phyloP scores from a whole-genome alignment of 192 early-diverging fungal genomes.

The Coemansia sp. region DNA sequence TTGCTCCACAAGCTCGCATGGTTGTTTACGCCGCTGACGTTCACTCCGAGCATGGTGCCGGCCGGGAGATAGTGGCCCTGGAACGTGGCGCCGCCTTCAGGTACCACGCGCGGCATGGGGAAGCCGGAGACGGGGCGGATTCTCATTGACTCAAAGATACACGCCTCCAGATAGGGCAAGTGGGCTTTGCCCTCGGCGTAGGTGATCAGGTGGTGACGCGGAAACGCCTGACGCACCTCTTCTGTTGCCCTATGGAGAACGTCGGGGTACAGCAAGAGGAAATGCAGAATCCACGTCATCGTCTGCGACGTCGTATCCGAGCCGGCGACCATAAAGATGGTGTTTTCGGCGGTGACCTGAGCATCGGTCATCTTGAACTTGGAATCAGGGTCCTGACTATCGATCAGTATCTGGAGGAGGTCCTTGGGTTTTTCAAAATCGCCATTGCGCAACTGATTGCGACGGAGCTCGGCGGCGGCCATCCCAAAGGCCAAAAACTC shows the following conservation, averaged over 20 bases:
- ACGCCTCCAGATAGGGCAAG: slow-evolving; percentile 44
- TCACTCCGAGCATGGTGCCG: slow-evolving; percentile 16
- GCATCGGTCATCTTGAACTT: slow-evolving; percentile 27
- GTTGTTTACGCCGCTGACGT: slow-evolving; percentile 27
- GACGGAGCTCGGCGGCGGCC: slow-evolving; percentile 4
- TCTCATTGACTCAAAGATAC: slow-evolving; percentile 46
- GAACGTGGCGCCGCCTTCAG: slow-evolving; percentile 23
- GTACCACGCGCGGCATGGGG: slow-evolving; percentile 22
- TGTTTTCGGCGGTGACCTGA: slow-evolving; percentile 33
- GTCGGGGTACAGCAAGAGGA: slow-evolving; percentile 31
- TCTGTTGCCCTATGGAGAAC: slow-evolving; percentile 11
- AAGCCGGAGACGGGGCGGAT: slow-evolving; percentile 25
- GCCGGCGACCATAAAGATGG: slow-evolving; percentile 31
- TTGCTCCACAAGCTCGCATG: slow-evolving; percentile 9
- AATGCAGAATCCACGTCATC: slow-evolving; percentile 38
- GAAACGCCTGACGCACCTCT: slow-evolving; percentile 34
- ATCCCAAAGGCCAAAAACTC: slow-evolving; percentile 25
- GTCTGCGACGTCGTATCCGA: slow-evolving; percentile 41
- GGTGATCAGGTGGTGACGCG: slow-evolving; percentile 23
- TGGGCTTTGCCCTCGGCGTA: slow-evolving; percentile 30
- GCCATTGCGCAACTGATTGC: slow-evolving; percentile 4
- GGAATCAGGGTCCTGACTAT: slow-evolving; percentile 40
- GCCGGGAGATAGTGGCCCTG: slow-evolving; percentile 36
- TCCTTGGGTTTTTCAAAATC: slow-evolving; percentile 35
- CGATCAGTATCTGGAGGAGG: slow-evolving; percentile 42